Conservation (phyloP, 2,329 filamentous ascomycete genomes). For the Fusarium miscanthi region DNA sequence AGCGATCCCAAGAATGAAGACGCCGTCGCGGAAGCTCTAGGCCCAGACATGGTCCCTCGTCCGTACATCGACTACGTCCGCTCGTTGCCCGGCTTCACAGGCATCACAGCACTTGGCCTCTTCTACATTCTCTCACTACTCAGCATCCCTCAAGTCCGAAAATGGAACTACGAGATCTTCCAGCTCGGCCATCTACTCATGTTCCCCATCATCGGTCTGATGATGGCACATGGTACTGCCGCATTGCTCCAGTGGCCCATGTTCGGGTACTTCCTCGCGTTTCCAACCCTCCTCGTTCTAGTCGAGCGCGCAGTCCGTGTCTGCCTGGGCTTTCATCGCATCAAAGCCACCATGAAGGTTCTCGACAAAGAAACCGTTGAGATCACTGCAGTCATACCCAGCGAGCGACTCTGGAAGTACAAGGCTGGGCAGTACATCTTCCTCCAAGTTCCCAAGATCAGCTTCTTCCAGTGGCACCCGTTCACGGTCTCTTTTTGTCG, state of each 20-base stretch:
- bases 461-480: conserved; percentile 68
- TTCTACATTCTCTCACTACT: conserved; percentile 62
- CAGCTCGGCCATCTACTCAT: conserved; percentile 68
- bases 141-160: conserved; percentile 62
- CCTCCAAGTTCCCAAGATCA: conserved; percentile 64
- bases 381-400: conserved; percentile 60
- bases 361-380: conserved; percentile 65
- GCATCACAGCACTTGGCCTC: conserved; percentile 59
- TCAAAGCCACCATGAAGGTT: conserved; percentile 60
- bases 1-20: conserved; percentile 58
- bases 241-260: conserved; percentile 65
- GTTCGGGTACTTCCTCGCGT: conserved; percentile 66
- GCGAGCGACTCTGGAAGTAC: conserved; percentile 62
- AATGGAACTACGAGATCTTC: conserved; percentile 66
- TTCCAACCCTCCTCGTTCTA: conserved; percentile 63
- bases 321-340: conserved; percentile 58
- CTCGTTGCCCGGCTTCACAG: conserved; percentile 62
- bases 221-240: conserved; percentile 65
- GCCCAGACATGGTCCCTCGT: conserved; percentile 55
- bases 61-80: conserved; percentile 60
- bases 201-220: conserved; percentile 67
- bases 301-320: conserved; percentile 60
- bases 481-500: conserved; percentile 68
- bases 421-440: conserved; percentile 69
- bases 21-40: conserved; percentile 57